Conservation (phyloP, 805 yeast genomes). For the Candida silvatica region DNA sequence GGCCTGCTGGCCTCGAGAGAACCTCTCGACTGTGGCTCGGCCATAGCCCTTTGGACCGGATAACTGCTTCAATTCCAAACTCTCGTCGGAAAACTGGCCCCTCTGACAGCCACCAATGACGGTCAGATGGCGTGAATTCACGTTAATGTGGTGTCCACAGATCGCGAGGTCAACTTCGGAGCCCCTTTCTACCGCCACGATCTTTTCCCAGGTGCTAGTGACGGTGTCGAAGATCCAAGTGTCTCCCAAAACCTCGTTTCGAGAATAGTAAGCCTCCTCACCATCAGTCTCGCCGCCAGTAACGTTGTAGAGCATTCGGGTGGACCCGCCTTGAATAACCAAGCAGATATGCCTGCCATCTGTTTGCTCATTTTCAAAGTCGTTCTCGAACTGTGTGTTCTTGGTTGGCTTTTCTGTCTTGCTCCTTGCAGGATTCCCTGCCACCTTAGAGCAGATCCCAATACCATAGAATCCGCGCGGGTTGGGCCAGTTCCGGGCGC, state of each 20-base stretch:
- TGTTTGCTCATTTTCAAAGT: background rate
- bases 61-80: background rate
- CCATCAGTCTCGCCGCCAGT: conserved; percentile 2
- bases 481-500: conserved; percentile 21
- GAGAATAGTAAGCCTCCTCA: background rate
- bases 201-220: background rate
- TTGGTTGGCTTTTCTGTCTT: too few relatives aligned
- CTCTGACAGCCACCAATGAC: background rate
- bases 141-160: too few relatives aligned
- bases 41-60: background rate
- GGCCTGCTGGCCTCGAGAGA: background rate
- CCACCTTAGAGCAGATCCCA: too few relatives aligned
- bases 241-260: background rate
- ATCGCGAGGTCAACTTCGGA: too few relatives aligned
- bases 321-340: background rate
- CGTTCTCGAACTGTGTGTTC: too few relatives aligned
- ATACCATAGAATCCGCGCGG: conserved; percentile 26
- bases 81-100: background rate
- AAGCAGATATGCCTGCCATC: background rate
- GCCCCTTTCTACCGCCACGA: too few relatives aligned
- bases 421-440: too few relatives aligned
- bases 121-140: too few relatives aligned
- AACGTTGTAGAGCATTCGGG: too few relatives aligned
- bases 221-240: background rate
- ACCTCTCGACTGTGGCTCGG: background rate